These are phyloP conservation scores for Chara braunii DNA, from an alignment of 139 green algal species.

Conservation along the genomic window DNA sequence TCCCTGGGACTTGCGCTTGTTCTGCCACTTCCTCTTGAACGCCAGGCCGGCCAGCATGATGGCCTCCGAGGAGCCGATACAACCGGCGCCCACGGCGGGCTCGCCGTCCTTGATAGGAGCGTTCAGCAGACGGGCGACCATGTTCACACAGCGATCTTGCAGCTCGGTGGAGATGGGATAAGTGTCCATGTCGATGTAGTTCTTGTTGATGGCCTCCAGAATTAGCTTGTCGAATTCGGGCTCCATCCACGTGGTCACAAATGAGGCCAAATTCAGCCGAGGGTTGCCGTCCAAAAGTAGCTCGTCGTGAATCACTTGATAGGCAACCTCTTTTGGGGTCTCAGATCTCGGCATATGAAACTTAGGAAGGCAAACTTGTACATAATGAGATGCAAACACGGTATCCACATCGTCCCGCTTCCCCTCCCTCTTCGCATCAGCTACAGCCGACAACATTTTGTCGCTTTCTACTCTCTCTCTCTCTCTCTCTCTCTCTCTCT, in stretches of 20 bases:
- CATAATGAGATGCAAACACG: neutral
- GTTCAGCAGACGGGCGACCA: constrained; percentile 34
- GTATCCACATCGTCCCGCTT: no score
- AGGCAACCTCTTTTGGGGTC: constrained; percentile 21
- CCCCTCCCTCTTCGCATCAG: no score
- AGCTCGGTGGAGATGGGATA: constrained; percentile 39
- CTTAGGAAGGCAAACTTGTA: neutral
- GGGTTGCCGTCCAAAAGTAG: constrained; percentile 31
- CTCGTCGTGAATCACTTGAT: constrained; percentile 40
- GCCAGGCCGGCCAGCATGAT: constrained; percentile 38
- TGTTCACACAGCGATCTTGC: constrained; percentile 44
- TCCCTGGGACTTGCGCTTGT: constrained; percentile 12
- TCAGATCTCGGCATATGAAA: neutral
- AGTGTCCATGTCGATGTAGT: constrained; percentile 44
- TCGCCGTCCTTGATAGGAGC: constrained; percentile 5
- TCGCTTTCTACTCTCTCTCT: no score
- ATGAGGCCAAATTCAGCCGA: constrained; percentile 29
- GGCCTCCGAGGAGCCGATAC: constrained; percentile 35
- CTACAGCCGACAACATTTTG: no score
- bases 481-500: no score
- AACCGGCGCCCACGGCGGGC: neutral
- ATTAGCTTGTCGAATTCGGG: constrained; percentile 36
- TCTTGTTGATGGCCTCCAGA: constrained; percentile 37
- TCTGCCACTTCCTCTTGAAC: constrained; percentile 32
- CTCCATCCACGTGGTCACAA: constrained; percentile 41